phyloP scores from a whole-genome alignment of 164 flowering plant species.

The Aristolochia fimbriata region DNA sequence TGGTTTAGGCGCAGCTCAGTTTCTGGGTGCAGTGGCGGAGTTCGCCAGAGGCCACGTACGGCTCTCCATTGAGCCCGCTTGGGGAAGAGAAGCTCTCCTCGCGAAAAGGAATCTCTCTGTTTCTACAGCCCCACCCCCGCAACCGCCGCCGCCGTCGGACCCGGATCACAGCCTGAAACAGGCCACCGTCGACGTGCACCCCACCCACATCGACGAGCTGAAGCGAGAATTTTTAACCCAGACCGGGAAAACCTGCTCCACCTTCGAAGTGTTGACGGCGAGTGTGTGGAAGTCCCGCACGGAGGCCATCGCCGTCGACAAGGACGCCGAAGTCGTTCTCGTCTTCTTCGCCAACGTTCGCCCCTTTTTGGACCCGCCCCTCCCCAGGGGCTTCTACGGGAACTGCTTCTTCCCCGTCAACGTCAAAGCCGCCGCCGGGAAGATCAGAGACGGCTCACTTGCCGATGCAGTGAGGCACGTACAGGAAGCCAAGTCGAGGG shows the following conservation, averaged over 20 bases:
- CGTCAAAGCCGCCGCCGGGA: conserved; percentile 16
- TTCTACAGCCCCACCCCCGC: background rate
- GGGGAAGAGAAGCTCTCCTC: conserved; percentile 41
- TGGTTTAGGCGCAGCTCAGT: conserved; percentile 67
- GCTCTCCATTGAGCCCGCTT: conserved; percentile 28
- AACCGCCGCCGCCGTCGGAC: conserved; percentile 14
- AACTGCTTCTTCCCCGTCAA: conserved; percentile 66
- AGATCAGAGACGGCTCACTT: conserved; percentile 18
- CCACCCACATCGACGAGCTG: conserved; percentile 25
- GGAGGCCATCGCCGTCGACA: conserved; percentile 15
- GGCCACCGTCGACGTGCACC: conserved; percentile 36
- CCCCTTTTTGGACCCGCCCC: conserved; percentile 30
- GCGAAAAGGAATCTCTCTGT: conserved; percentile 7
- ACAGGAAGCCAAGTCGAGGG: conserved; percentile 34
- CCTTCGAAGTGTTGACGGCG: conserved; percentile 53
- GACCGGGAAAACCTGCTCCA: conserved; percentile 39
- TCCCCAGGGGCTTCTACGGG: conserved; percentile 58
- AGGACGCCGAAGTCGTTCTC: conserved; percentile 23
- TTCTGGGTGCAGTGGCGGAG: conserved; percentile 54
- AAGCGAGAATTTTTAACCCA: conserved; percentile 25
- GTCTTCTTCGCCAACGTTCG: conserved; percentile 60
- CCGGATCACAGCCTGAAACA: conserved; percentile 35
- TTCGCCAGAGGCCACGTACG: conserved; percentile 33
- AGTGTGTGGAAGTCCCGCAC: conserved; percentile 38
- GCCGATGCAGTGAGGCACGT: conserved; percentile 35